These are phyloP conservation scores for Rhodotorula sp. DNA, from an alignment of 1,284 basidiomycete genomes.

Conservation along the genomic window DNA sequence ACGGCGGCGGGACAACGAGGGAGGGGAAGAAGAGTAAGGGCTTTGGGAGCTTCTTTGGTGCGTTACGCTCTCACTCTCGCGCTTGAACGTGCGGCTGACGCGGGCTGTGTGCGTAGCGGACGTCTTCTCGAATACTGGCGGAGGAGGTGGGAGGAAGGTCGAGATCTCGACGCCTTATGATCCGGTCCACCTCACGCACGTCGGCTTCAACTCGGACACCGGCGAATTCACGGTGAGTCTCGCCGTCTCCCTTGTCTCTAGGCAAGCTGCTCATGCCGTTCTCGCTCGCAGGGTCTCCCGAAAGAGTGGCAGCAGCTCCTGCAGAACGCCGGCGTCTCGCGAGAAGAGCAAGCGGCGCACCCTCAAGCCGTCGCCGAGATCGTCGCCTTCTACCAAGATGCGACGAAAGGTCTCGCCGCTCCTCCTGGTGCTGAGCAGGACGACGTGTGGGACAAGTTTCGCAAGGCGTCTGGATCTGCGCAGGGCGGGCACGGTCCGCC, in stretches of 20 bases:
- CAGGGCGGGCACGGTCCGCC: not conserved
- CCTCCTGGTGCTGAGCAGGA: conserved; percentile 47
- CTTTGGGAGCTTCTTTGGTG: conserved; percentile 37
- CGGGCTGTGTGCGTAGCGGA: conserved; percentile 21
- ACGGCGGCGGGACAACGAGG: conserved; percentile 5
- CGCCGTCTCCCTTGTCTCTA: not conserved
- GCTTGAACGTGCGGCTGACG: too few relatives aligned
- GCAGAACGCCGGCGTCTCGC: conserved; percentile 93
- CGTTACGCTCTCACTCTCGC: not conserved
- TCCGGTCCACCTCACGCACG: conserved; percentile 98
- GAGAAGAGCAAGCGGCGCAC: conserved; percentile 93
- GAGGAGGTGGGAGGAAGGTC: conserved; percentile 55
- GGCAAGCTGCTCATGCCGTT: not conserved
- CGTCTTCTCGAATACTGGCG: conserved; percentile 34
- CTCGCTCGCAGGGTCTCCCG: conserved; percentile 64
- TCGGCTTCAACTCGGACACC: conserved; percentile 97
- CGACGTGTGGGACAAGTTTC: conserved; percentile 77
- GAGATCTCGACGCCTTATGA: conserved; percentile 98
- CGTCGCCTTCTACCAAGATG: conserved; percentile 89
- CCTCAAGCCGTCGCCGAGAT: conserved; percentile 98
- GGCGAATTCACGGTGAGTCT: conserved; percentile 66
- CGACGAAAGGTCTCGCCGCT: conserved; percentile 49
- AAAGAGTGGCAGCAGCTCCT: conserved; percentile 99
- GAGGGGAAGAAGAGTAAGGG: conserved; percentile 35
- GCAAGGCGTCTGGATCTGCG: conserved; percentile 5